Percentiles rank a stretch among this genome's conserved stretches.
Evolutionary conservation across 2,329 filamentous ascomycete genomes (phyloP).

Genomic region (Claviceps maximensis): DNA sequence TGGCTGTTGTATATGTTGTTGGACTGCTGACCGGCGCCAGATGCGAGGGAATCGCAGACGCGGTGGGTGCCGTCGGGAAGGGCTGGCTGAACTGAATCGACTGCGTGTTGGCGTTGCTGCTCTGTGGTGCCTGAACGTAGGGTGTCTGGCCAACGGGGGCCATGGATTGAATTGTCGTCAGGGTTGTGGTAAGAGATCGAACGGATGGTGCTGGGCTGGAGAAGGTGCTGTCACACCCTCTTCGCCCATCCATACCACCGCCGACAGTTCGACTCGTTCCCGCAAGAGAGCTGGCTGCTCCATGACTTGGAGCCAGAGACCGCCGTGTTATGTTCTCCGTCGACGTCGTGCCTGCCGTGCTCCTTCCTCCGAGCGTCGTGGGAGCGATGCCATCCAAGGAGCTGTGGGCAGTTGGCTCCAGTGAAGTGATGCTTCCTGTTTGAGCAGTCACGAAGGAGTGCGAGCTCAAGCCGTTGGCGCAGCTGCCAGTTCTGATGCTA

Average conservation of each 20-base stretch:
- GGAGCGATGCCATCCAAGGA: slow-evolving; percentile 46
- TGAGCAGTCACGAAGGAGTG: slow-evolving; percentile 43
- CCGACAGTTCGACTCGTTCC: slow-evolving; percentile 62
- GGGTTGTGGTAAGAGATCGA: slow-evolving; percentile 66
- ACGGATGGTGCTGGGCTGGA: slow-evolving; percentile 73
- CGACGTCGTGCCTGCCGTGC: slow-evolving; percentile 66
- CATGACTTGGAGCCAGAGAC: slow-evolving; percentile 65
- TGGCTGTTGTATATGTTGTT: slow-evolving; percentile 63
- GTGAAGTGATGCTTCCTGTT: slow-evolving; percentile 41
- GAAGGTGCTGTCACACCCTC: slow-evolving; percentile 65
- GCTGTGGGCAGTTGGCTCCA: slow-evolving; percentile 45
- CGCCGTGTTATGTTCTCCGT: slow-evolving; percentile 66
- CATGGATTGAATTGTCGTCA: slow-evolving; percentile 74
- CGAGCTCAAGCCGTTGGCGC: slow-evolving; percentile 29
- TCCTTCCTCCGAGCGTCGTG: slow-evolving; percentile 53
- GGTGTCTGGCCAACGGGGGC: slow-evolving; percentile 39
- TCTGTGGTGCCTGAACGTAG: slow-evolving; percentile 14
- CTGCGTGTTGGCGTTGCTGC: slow-evolving; percentile 23
- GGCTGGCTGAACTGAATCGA: slow-evolving; percentile 52
- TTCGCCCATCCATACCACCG: slow-evolving; percentile 51
- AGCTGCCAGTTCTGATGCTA: slow-evolving; percentile 8
- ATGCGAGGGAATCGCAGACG: slow-evolving; percentile 61
- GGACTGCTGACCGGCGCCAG: slow-evolving; percentile 46
- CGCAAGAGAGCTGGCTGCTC: slow-evolving; percentile 43
- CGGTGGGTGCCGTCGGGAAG: slow-evolving; percentile 49